These are phyloP conservation scores for Pseudogymnoascus sp. DNA, from an alignment of 2,329 filamentous ascomycete genomes.

Conservation along the genomic window DNA sequence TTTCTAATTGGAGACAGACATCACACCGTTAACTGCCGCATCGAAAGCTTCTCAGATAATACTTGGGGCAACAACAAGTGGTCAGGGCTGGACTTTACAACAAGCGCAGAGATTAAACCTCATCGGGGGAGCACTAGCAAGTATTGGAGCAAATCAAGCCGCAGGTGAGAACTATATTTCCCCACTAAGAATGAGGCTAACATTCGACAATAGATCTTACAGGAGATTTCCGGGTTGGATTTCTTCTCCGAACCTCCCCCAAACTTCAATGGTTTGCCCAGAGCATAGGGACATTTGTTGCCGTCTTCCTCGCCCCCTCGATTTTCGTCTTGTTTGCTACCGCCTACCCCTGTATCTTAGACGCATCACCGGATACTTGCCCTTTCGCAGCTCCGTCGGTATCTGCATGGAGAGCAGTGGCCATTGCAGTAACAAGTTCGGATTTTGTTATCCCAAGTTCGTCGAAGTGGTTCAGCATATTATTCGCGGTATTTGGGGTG, in stretches of 20 bases:
- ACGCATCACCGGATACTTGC: constrained; percentile 13
- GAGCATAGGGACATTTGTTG: constrained; percentile 17
- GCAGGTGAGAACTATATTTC: not conserved
- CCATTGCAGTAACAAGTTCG: constrained; percentile 18
- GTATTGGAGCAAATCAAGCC: constrained; percentile 2
- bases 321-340: constrained; percentile 20
- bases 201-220: not conserved
- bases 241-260: constrained; percentile 1
- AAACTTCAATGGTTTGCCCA: constrained; percentile 16
- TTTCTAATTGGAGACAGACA: not conserved
- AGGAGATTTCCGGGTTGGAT: constrained; percentile 1
- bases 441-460: constrained; percentile 17
- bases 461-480: constrained; percentile 1
- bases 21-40: not conserved
- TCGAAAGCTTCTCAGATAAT: constrained; percentile 2
- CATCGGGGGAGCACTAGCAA: not conserved
- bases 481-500: not conserved
- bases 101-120: constrained; percentile 1
- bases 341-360: constrained; percentile 19
- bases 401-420: constrained; percentile 18
- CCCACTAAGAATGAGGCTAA: not conserved
- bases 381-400: constrained; percentile 18
- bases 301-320: constrained; percentile 17
- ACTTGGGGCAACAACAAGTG: constrained; percentile 3
- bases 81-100: not conserved